Evolutionary conservation across 2,329 filamentous ascomycete genomes (phyloP), one percentile per base, ranked within the genome.

Genomic region (Penicillium sumatraense): DNA sequence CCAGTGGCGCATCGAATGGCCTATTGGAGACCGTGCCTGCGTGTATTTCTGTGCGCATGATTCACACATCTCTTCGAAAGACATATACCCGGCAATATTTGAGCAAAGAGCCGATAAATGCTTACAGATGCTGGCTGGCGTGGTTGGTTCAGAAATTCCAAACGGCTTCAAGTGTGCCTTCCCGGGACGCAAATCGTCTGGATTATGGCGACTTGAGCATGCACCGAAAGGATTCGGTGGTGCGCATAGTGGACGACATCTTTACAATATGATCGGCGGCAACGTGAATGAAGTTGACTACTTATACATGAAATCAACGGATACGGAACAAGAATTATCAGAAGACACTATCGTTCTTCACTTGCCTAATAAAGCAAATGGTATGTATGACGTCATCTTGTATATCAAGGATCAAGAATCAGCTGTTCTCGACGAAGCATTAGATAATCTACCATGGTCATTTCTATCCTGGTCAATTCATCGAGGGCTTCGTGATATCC

Each of bases 191-290:
- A 56, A 52, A 47, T 16, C 33, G 21, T 20, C 53, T 5, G 53
- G 53, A 9, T 44, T 3, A 33, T 44, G 36, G 35, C 13, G 40
- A 11, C 35, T 56, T 2, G 42, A 56, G 18, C 48, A 52, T 42
- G 42, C 24, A 23, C 24, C 40, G 3, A 47, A 51, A 42, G 49
- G 49, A 10, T 56, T 56, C 23, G 40, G 53, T 13, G 53, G 49
- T 21, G 53, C 44, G 13, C 53, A 51, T n/a, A 46, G 53, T n/a
- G 49, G 53, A 8, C 51, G 49, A 29, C 44, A 56, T 26, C 49
- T 56, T 26, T 56, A 56, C 20, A 48, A 52, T 47, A 56, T 56
- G 49, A 56, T 49, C 11, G 49, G 44, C 41, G 53, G 53, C 9
- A 56, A 52, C 26, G 49, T 56, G 13, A 56, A 49, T 13, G 49